Evolutionary conservation across 2,329 filamentous ascomycete genomes (phyloP), one percentile per base, ranked within the genome.

Genomic region (Epichloe baconii): DNA sequence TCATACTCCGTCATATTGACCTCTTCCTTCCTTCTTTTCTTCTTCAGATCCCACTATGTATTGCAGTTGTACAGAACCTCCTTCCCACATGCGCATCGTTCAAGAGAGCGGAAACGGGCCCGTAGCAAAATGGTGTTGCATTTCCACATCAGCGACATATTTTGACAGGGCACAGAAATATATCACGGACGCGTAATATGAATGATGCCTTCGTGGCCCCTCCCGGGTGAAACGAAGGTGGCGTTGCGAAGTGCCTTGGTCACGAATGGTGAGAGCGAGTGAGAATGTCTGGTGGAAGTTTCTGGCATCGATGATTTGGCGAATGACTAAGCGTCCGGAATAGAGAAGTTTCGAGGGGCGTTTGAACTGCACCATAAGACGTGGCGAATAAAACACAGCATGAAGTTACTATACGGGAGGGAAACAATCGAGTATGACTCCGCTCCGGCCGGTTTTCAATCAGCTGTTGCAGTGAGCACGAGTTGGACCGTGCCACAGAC

Each of bases 311-410:
- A 86, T 83, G 1, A 71, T 11, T 15, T 7, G 68, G 1, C 85
- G 73, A 63, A 87, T 86, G 19, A 84, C 85, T 47, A 81, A 73
- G 37, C 47, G 12, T 15, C 0, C 83, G 83, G 49, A 2, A n/a
- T 2, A n/a, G 12, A 12, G 36, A 5, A 4, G 12, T 38, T 38
- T n/a, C 7, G 42, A 31, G 21, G 42, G 10, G 12, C 14, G 42
- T 12, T 15, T 26, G 21, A 5, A 14, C 12, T 19, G 19, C 19
- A 14, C 8, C 41, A 5, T 10, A 26, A 19, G 41, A 15, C 23
- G 41, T 23, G 41, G 19, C 11, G 10, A 44, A 31, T 15, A 44
- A 7, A 31, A 31, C 26, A 31, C 26, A 4, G 3, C 26, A 31
- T 31, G 3, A 10, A 31, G 8, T 31, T 31, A 31, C 8, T 10